Conservation (phyloP, 371 early-diverging fungal genomes). For the Homolaphlyctis polyrhiza region DNA sequence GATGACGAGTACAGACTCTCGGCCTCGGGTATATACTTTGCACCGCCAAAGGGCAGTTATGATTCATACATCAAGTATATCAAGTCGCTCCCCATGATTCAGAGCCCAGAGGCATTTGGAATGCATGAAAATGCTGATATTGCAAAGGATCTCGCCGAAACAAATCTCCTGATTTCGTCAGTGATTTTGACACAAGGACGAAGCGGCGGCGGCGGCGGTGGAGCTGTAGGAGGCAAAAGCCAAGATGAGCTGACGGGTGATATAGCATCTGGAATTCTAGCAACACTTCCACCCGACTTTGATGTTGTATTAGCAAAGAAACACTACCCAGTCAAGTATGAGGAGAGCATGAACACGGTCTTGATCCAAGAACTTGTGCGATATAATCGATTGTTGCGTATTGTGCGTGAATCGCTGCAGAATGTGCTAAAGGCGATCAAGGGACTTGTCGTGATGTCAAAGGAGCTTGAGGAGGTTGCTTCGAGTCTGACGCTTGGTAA, state of each 20-base stretch:
- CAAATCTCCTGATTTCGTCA: conserved; percentile 41
- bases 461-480: conserved; percentile 51
- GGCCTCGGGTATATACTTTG: conserved; percentile 41
- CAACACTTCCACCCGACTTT: conserved; percentile 40
- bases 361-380: conserved; percentile 54
- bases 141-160: conserved; percentile 50
- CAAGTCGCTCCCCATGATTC: conserved; percentile 43
- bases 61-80: conserved; percentile 43
- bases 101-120: conserved; percentile 54
- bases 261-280: conserved; percentile 42
- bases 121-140: conserved; percentile 61
- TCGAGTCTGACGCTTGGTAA: conserved; percentile 40
- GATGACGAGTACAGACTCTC: conserved; percentile 40
- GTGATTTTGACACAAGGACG: conserved; percentile 47
- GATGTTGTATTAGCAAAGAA: conserved; percentile 32
- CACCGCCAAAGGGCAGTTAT: conserved; percentile 38
- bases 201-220: conserved; percentile 20
- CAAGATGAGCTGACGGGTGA: conserved; percentile 43
- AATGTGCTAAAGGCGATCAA: conserved; percentile 54
- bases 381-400: conserved; percentile 45
- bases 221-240: conserved; percentile 30
- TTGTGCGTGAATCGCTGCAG: conserved; percentile 42
- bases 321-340: conserved; percentile 47
- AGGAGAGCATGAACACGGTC: conserved; percentile 56
- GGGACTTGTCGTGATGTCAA: conserved; percentile 57